Evolutionary conservation across 2,329 filamentous ascomycete genomes (phyloP).

Genomic region (Fusarium sarcochroum): DNA sequence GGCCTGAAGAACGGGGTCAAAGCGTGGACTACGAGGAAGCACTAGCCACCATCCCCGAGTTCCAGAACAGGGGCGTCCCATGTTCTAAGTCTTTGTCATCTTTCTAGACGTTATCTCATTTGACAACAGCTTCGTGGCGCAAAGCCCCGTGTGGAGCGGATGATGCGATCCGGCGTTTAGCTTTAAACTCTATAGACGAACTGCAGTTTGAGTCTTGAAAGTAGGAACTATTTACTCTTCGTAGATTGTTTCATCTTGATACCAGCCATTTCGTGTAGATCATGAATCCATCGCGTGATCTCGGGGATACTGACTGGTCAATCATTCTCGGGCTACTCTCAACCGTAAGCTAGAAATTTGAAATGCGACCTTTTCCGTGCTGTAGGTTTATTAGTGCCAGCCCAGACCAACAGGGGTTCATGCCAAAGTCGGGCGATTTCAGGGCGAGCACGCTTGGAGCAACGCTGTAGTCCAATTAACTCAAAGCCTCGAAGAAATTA

Average conservation of each 20-base stretch:
- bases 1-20: not conserved
- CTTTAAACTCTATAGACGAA: constrained; percentile 14
- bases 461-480: not conserved
- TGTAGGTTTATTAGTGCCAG: not conserved
- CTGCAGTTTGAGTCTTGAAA: not conserved
- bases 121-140: not conserved
- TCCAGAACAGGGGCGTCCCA: constrained; percentile 5
- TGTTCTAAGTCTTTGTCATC: not conserved
- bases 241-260: constrained; percentile 9
- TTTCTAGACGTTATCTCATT: not conserved
- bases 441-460: not conserved
- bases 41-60: not conserved
- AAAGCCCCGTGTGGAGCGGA: not conserved
- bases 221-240: not conserved
- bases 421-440: not conserved
- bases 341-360: not conserved
- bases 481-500: no score
- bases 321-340: not conserved
- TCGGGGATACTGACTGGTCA: not conserved
- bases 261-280: not conserved
- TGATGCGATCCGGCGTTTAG: constrained; percentile 4
- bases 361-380: not conserved
- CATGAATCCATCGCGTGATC: not conserved
- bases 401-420: not conserved
- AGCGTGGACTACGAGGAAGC: not conserved